Base-by-base conservation (phyloP, 768 basidiomycete species). In the Tephrocybe sp. region DNA sequence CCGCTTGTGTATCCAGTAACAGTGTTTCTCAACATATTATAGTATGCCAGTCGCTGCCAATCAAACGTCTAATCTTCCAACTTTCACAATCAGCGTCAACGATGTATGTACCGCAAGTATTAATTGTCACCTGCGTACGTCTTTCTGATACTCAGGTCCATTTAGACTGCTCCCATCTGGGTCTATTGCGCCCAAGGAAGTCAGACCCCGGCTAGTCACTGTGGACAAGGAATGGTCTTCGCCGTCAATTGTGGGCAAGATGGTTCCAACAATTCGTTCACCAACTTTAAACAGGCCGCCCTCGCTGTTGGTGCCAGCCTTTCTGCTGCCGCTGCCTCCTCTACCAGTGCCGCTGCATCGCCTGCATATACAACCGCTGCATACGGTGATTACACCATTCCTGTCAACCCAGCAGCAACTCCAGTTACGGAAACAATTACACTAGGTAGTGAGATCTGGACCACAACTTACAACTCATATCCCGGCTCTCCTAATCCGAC, bases 141-240 rank as follows among this genome's bases (percentile, higher is more conserved):
- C 48, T 19, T 23, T 31, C 12, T 19, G 8, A 53, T 48, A 39
- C 48, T 46, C 22, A 19, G 26, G 45, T 45, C 50, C 30, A 49
- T 8, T 4, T 49, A 82, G 80, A 80, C 77, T 6, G 58, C 73
- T 33, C 82, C 83, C 4, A 67, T 82, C 33, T 84, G 83, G 84
- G 68, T 83, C 3, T 78, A 76, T 69, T 85, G 84, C 62, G 66
- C 65, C 38, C 83, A 85, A 57, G 77, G 68, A 45, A 72, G 68
- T 38, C 68, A 72, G 35, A 79, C 76, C 2, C 68, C 81, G 4
- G 69, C 63, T 32, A 76, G 72, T 51, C 84, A 86, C 63, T 85
- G 84, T 57, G 81, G 82, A 48, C 58, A 67, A 53, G 83, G 83
- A 58, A 85, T 86, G 83, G 81, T 86, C 38, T 84, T 84, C 61